These are phyloP conservation scores for Taiwanofungus camphoratus DNA, from an alignment of 1,284 basidiomycete species.

Conservation along the genomic window DNA sequence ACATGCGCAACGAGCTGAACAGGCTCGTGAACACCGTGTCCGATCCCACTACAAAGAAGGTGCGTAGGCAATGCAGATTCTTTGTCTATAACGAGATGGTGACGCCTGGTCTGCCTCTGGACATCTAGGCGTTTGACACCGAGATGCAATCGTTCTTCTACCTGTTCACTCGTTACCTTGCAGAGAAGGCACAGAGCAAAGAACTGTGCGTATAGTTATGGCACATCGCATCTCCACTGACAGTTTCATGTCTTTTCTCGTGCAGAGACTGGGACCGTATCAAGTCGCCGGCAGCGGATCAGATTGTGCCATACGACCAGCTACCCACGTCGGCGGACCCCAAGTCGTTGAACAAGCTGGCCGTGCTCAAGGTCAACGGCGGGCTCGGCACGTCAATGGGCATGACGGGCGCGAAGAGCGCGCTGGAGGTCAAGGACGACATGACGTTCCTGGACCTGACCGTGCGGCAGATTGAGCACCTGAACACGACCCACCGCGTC, in stretches of 20 bases:
- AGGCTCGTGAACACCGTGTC: slow-evolving; percentile 81
- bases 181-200: slow-evolving; percentile 88
- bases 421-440: slow-evolving; percentile 89
- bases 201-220: slow-evolving; percentile 69
- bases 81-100: too few species aligned
- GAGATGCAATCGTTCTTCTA: slow-evolving; percentile 99
- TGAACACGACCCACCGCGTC: slow-evolving; percentile 63
- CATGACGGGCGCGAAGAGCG: slow-evolving; percentile 90
- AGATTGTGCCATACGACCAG: slow-evolving; percentile 84
- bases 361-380: slow-evolving; percentile 98
- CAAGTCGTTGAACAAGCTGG: slow-evolving; percentile 84
- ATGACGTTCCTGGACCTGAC: slow-evolving; percentile 99
- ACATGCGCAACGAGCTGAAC: slow-evolving; percentile 98
- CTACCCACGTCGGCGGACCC: slow-evolving; percentile 60
- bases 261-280: slow-evolving; percentile 93
- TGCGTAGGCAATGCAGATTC: too few species aligned
- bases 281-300: slow-evolving; percentile 87
- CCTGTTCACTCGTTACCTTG: slow-evolving; percentile 95
- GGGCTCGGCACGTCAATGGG: slow-evolving; percentile 96
- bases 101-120: too few species aligned
- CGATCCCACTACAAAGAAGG: slow-evolving; percentile 79
- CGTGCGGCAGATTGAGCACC: slow-evolving; percentile 92
- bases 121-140: slow-evolving; percentile 86
- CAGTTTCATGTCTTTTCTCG: neutral
- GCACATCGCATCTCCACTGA: slow-evolving; percentile 3